Base-by-base conservation (phyloP, 441 rosid species). In the Flueggea neowawraea region DNA sequence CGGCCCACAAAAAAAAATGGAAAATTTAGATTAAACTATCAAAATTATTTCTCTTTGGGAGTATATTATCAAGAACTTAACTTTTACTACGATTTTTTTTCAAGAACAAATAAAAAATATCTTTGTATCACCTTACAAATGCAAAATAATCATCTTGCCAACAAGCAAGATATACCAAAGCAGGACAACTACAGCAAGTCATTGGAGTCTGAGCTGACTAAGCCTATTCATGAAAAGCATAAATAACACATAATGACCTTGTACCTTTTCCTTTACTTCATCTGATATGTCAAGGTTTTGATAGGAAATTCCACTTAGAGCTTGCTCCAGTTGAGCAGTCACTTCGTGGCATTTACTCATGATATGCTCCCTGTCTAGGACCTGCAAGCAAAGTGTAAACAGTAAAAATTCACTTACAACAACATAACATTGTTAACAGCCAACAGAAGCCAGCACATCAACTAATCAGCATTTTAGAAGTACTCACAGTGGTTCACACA, bases 191-290 rank as follows among this genome's bases (percentile, higher is more conserved):
- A 36, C 9, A 36, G 9, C 41, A 36, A 36, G 41, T 36, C 41
- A 36, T 36, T 36, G 41, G 41, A 36, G 1, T 36, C 41, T 36
- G 9, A 8, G 41, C 41, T 5, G 41, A 36, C 9, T 36, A 36
- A 36, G 41, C 4, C 41, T 36, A 36, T 36, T 47, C 50, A 47
- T 14, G n/a, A 47, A 47, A 47, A 47, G n/a, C 4, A 0, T 47
- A 54, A 16, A 32, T 16, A 55, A 17, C 41, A 59, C 3, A 39
- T 10, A 32, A 32, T 32, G 31, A 67, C 69, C 22, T 57, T 56
- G 12, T 74, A 93, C 98, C 97, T 90, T 97, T 63, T 93, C 98
- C 68, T 85, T 93, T 60, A 93, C 95, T 87, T 93, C 98, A 72
- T 88, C 97, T 4, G 96, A 87, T 66, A 93, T 88, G 62, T 88